Evolutionary conservation across 805 yeast genomes (phyloP).

Genomic region (Lipomyces chichibuensis): DNA sequence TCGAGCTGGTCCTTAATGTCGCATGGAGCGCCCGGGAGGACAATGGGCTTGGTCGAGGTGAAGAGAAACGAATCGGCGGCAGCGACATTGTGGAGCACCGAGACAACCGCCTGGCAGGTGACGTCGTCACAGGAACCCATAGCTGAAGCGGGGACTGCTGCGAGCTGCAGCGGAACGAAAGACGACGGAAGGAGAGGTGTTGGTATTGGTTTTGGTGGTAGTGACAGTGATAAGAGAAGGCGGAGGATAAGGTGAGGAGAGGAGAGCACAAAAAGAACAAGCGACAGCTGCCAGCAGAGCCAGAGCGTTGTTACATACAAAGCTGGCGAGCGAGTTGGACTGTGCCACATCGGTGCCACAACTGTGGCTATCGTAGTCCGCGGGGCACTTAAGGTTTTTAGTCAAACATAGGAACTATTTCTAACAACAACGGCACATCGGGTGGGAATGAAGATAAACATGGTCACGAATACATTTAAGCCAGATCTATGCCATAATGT

Average conservation of each 20-base stretch:
- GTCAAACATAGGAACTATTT: too few relatives aligned
- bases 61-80: constrained; percentile 33
- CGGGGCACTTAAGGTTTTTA: neutral
- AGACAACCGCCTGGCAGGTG: constrained; percentile 35
- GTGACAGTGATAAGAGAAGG: neutral
- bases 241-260: too few relatives aligned
- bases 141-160: neutral
- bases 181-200: neutral
- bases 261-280: too few relatives aligned
- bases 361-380: too few relatives aligned
- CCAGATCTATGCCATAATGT: too few relatives aligned
- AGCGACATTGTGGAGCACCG: constrained; percentile 35
- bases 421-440: neutral
- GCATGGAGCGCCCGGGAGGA: constrained; percentile 34
- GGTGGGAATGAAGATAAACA: neutral
- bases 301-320: too few relatives aligned
- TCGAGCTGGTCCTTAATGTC: constrained; percentile 36
- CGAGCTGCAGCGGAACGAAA: neutral
- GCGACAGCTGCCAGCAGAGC: too few relatives aligned
- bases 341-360: too few relatives aligned
- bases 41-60: constrained; percentile 33
- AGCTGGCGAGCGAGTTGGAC: too few relatives aligned
- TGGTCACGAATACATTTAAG: too few relatives aligned
- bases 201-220: neutral
- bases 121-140: constrained; percentile 37